Conservation (phyloP, 495 filamentous ascomycete species). For the Penicillium cinerascens region DNA sequence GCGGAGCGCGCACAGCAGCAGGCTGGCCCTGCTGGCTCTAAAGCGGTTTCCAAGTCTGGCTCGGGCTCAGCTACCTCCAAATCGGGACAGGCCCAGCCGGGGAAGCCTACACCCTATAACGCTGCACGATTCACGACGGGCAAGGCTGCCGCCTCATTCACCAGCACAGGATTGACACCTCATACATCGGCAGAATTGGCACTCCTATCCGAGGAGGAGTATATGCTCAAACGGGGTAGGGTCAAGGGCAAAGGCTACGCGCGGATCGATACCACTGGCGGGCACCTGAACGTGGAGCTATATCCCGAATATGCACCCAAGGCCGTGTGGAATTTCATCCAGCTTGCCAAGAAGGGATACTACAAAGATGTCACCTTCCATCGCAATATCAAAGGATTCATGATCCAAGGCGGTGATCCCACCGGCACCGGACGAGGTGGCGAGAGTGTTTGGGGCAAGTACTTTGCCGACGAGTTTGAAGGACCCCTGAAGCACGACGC, state of each 20-base stretch:
- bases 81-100: slow-evolving; percentile 20
- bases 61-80: slow-evolving; percentile 19
- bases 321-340: slow-evolving; percentile 95
- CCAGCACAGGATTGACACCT: slow-evolving; percentile 88
- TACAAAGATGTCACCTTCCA: slow-evolving; percentile 83
- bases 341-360: slow-evolving; percentile 83
- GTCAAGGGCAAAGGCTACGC: slow-evolving; percentile 90
- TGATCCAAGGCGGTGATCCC: slow-evolving; percentile 88
- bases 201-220: slow-evolving; percentile 86
- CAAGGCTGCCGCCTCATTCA: slow-evolving; percentile 88
- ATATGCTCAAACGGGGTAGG: slow-evolving; percentile 84
- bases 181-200: slow-evolving; percentile 84
- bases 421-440: slow-evolving; percentile 79
- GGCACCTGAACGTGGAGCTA: slow-evolving; percentile 85
- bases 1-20: slow-evolving; percentile 48
- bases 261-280: slow-evolving; percentile 76
- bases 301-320: slow-evolving; percentile 84
- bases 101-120: slow-evolving; percentile 65
- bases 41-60: slow-evolving; percentile 42
- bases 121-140: slow-evolving; percentile 89
- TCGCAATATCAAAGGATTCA: slow-evolving; percentile 90
- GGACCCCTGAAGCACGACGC: slow-evolving; percentile 76
- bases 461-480: slow-evolving; percentile 90
- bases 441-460: slow-evolving; percentile 80
- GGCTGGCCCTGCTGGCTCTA: slow-evolving; percentile 21